Conservation (phyloP, 768 basidiomycete genomes). For the Naganishia vishniacii region DNA sequence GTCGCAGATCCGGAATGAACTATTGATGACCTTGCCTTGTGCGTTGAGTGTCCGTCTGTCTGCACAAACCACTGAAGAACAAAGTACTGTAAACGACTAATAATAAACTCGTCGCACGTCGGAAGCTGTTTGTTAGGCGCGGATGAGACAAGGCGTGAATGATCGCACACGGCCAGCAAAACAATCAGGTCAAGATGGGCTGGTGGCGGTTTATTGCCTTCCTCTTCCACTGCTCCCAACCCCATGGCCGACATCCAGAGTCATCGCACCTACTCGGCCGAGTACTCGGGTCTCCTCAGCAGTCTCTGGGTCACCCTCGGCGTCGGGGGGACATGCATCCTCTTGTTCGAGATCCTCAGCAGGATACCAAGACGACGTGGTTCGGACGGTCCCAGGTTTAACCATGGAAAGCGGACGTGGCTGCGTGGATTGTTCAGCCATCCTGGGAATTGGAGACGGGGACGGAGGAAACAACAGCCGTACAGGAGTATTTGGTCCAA, state of each 20-base stretch:
- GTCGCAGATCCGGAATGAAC: too few species aligned
- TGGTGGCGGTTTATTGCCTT: too few species aligned
- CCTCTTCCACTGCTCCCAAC: background rate
- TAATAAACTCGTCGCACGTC: too few species aligned
- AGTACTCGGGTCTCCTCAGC: slow-evolving; percentile 45
- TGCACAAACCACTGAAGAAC: too few species aligned
- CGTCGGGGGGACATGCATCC: slow-evolving; percentile 42
- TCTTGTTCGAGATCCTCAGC: slow-evolving; percentile 43
- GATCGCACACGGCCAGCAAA: too few species aligned
- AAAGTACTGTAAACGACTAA: too few species aligned
- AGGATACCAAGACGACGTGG: slow-evolving; percentile 42
- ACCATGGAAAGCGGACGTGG: slow-evolving; percentile 2
- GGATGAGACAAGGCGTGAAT: too few species aligned
- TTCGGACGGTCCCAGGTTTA: slow-evolving; percentile 29
- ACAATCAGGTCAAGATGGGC: too few species aligned
- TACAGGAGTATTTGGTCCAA: slow-evolving; percentile 14
- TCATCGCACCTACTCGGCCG: slow-evolving; percentile 40
- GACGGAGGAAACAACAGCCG: slow-evolving; percentile 3
- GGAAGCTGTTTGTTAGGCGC: too few species aligned
- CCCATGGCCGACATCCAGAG: slow-evolving; percentile 43
- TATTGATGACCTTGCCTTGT: too few species aligned
- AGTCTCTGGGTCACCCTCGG: slow-evolving; percentile 43
- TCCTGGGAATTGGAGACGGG: background rate
- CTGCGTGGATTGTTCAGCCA: background rate
- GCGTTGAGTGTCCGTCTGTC: too few species aligned